These are phyloP conservation scores for Candida caryicola DNA, from an alignment of 805 yeast species.

Conservation along the genomic window DNA sequence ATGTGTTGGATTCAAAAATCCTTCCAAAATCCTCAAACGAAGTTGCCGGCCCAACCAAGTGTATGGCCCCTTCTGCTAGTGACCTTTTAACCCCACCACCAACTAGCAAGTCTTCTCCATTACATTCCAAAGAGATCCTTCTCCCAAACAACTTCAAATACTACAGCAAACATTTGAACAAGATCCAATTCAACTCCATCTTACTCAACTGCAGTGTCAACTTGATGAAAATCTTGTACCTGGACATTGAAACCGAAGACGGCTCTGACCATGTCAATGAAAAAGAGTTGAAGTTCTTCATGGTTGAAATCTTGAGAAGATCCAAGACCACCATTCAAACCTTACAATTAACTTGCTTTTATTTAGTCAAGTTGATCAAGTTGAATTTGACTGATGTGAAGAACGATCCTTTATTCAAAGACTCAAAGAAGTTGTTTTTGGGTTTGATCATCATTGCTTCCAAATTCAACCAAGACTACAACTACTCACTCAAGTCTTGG, in stretches of 20 bases:
- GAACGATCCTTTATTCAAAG: slow-evolving; percentile 20
- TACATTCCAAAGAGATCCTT: slow-evolving; percentile 8
- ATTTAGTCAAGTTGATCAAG: slow-evolving; percentile 49
- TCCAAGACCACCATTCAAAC: slow-evolving; percentile 61
- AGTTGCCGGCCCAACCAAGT: background rate
- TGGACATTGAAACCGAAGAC: slow-evolving; percentile 5
- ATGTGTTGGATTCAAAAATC: background rate
- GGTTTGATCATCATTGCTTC: slow-evolving; percentile 68
- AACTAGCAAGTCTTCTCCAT: slow-evolving; percentile 13
- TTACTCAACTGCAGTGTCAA: slow-evolving; percentile 36
- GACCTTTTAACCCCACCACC: slow-evolving; percentile 17
- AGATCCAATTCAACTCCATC: slow-evolving; percentile 39
- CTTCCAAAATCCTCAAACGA: background rate
- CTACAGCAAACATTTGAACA: slow-evolving; percentile 38
- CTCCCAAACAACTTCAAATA: slow-evolving; percentile 40
- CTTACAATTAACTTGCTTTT: slow-evolving; percentile 65
- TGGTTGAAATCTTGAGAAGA: slow-evolving; percentile 44
- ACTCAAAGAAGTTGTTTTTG: slow-evolving; percentile 67
- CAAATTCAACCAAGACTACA: slow-evolving; percentile 71
- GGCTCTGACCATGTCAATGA: slow-evolving; percentile 7
- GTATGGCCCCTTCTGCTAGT: background rate
- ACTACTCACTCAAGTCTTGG: slow-evolving; percentile 71
- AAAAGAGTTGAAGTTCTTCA: slow-evolving; percentile 24
- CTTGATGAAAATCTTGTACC: slow-evolving; percentile 33
- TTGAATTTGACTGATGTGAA: slow-evolving; percentile 7